These are phyloP conservation scores for Kazachstania viticola DNA, from an alignment of 805 yeast species.

Conservation along the genomic window DNA sequence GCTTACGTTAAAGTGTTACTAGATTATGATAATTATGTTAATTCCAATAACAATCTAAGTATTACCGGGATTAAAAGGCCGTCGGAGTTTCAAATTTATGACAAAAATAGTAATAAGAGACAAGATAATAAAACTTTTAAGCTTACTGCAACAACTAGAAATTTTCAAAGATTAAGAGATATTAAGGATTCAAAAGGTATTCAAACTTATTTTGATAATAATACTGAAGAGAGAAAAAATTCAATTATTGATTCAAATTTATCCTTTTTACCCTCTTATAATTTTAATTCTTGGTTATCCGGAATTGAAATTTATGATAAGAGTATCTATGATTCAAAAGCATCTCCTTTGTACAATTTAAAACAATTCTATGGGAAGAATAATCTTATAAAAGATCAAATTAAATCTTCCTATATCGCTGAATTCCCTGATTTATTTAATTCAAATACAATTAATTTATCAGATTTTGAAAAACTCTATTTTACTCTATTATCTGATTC, in stretches of 20 bases:
- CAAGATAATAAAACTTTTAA: not conserved
- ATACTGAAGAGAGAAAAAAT: conserved; percentile 34
- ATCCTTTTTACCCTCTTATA: conserved; percentile 30
- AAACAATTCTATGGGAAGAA: conserved; percentile 51
- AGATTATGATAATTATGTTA: conserved; percentile 19
- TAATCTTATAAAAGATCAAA: conserved; percentile 29
- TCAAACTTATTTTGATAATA: conserved; percentile 36
- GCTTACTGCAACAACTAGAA: conserved; percentile 28
- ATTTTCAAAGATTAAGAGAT: conserved; percentile 36
- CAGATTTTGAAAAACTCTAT: conserved; percentile 31
- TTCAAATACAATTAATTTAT: conserved; percentile 5
- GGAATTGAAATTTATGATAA: conserved; percentile 31
- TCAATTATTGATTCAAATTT: conserved; percentile 26
- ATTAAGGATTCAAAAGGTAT: conserved; percentile 21
- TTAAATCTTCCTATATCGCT: conserved; percentile 1
- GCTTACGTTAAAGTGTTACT: conserved; percentile 40
- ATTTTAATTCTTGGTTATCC: conserved; percentile 34
- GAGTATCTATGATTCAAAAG: conserved; percentile 28
- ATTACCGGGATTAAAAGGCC: not conserved
- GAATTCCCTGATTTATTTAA: conserved; percentile 15
- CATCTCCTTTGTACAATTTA: conserved; percentile 42
- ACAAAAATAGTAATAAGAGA: not conserved
- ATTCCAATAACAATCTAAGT: not conserved
- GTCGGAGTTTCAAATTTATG: not conserved
- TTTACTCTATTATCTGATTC: conserved; percentile 31